Evolutionary conservation across 31 red algal genomes (phyloP), one percentile per base, ranked within the genome.

Genomic region (Endocladia muricata): DNA sequence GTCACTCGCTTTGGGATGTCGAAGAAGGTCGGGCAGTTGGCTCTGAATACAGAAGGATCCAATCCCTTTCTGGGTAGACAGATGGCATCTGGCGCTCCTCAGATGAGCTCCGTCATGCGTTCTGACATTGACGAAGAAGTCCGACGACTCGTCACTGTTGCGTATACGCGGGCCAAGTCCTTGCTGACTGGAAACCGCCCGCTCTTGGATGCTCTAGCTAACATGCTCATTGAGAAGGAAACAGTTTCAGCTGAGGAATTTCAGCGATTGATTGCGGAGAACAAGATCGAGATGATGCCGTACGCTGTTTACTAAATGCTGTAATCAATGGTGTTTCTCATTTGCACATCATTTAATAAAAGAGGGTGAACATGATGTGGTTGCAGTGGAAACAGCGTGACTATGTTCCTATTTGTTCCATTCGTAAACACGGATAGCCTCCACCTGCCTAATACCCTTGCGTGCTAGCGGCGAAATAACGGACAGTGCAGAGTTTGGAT

Each of bases 191-290:
- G 75, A 39, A 99, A 99, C 70, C 63, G 92, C 17, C 38, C 70
- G 0, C 76, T 95, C 33, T 77, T 99, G 55, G 92, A 99, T 54
- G 76, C 73, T 3, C 86, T 96, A 29, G 92, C 92, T 4, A 71
- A 79, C 1, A 42, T 90, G 65, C 74, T 99, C 40, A 75, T 99
- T 35, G 96, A 99, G 88, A 92, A 93, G 51, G 96, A 99, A 67
- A 93, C 89, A 28, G 93, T 99, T n/a, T 90, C 92, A 9, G 74
- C 96, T 2, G 92, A 95, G 37, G 96, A 99, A 21, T 93, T 99
- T 65, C 92, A 94, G 75, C 52, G 79, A 42, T 64, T 99, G 2
- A 91, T 99, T 22, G 92, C 92, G 33, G 82, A 99, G 63, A 59
- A 73, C 44, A 83, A 83, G 39, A 86, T 94, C 61, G 77, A 83